A percentile compares a stretch with the other conserved stretches of the same genome.
These are phyloP conservation scores for Thermochaetoides dissita DNA, from an alignment of 2,329 filamentous ascomycete genomes.

Conservation along the genomic window DNA sequence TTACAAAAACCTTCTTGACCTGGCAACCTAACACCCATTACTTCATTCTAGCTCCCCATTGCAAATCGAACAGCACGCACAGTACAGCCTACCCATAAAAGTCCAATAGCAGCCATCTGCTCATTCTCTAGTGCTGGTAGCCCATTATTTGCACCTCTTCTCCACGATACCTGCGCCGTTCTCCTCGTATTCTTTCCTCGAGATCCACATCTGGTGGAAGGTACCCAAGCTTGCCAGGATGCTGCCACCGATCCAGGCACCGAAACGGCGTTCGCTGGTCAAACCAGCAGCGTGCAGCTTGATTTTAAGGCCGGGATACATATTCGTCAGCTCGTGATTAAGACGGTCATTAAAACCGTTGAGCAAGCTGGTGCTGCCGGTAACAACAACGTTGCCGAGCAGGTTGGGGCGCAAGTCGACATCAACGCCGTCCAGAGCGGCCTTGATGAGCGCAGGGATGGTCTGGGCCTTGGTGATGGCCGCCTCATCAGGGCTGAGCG, in stretches of 20 bases:
- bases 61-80: too few relatives aligned
- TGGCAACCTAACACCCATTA: too few relatives aligned
- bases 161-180: constrained; percentile 82
- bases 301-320: constrained; percentile 76
- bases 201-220: constrained; percentile 99
- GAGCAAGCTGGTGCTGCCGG: constrained; percentile 72
- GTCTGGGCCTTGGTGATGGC: constrained; percentile 59
- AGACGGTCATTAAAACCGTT: constrained; percentile 87
- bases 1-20: too few relatives aligned
- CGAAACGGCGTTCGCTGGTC: constrained; percentile 79
- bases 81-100: too few relatives aligned
- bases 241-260: constrained; percentile 90
- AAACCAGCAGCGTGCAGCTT: constrained; percentile 79
- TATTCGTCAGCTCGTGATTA: constrained; percentile 64
- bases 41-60: too few relatives aligned
- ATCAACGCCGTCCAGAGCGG: constrained; percentile 66
- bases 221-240: constrained; percentile 90
- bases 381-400: constrained; percentile 82
- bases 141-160: constrained; percentile 73
- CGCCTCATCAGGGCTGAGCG: constrained; percentile 26
- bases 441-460: constrained; percentile 68
- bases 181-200: constrained; percentile 93
- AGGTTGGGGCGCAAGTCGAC: constrained; percentile 75
- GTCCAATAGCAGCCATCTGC: too few relatives aligned
- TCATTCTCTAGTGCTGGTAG: too few relatives aligned